phyloP scores from a whole-genome alignment of 23 red algal genomes.

The Gracilaria domingensis region DNA sequence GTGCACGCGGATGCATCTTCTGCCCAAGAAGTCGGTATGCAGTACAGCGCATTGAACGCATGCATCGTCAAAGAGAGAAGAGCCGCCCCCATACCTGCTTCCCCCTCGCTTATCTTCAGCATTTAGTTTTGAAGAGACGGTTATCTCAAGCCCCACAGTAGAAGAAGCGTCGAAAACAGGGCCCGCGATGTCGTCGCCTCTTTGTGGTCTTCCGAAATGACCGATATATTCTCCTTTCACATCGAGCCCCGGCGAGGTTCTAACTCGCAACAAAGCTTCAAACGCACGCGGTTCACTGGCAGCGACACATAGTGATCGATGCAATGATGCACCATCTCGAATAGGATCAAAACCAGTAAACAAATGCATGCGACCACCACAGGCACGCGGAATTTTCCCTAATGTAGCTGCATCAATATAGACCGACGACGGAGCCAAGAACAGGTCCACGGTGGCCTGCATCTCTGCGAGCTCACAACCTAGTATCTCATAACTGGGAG shows the following conservation, averaged over 20 bases:
- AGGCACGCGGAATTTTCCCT: slow-evolving; percentile 68
- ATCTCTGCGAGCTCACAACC: slow-evolving; percentile 88
- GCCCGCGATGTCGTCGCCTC: slow-evolving; percentile 81
- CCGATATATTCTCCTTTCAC: slow-evolving; percentile 81
- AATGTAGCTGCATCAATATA: slow-evolving; percentile 95
- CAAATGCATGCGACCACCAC: slow-evolving; percentile 84
- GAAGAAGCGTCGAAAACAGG: slow-evolving; percentile 87
- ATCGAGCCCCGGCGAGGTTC: slow-evolving; percentile 84
- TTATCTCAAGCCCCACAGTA: slow-evolving; percentile 75
- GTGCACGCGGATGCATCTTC: slow-evolving; percentile 95
- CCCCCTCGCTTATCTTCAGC: slow-evolving; percentile 30
- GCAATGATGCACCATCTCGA: slow-evolving; percentile 73
- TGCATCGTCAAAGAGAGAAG: slow-evolving; percentile 63
- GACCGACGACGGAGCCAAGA: slow-evolving; percentile 77
- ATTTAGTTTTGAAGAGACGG: slow-evolving; percentile 61
- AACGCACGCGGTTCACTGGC: slow-evolving; percentile 83
- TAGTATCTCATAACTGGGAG: slow-evolving; percentile 79
- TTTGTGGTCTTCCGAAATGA: slow-evolving; percentile 80
- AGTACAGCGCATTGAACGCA: slow-evolving; percentile 94
- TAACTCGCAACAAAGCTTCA: slow-evolving; percentile 85
- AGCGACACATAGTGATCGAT: slow-evolving; percentile 70
- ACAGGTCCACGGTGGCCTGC: slow-evolving; percentile 85
- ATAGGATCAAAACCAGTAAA: slow-evolving; percentile 74
- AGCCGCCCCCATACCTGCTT: neutral
- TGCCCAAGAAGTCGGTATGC: slow-evolving; percentile 73